Conservation (phyloP, 768 basidiomycete species). For the Termitomyces bulborhizus region DNA sequence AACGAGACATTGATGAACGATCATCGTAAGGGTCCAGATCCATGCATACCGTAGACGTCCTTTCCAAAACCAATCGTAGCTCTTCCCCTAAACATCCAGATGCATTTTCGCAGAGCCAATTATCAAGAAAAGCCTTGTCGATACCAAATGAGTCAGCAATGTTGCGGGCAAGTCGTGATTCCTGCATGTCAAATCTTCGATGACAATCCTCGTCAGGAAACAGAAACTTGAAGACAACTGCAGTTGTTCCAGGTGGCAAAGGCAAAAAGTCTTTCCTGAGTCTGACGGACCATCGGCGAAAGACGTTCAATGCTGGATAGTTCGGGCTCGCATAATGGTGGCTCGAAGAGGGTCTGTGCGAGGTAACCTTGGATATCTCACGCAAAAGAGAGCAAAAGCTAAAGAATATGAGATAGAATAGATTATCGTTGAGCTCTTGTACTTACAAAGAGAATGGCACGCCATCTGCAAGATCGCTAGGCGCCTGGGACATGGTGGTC, state of each 20-base stretch:
- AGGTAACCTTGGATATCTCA: conserved; percentile 32
- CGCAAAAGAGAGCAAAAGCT: conserved; percentile 48
- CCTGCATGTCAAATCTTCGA: conserved; percentile 71
- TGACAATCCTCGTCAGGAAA: conserved; percentile 77
- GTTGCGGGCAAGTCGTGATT: conserved; percentile 46
- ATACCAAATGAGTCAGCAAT: conserved; percentile 46
- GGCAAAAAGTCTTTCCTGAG: conserved; percentile 39
- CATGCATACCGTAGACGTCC: conserved; percentile 31
- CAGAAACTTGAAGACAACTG: conserved; percentile 64
- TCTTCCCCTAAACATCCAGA: conserved; percentile 72
- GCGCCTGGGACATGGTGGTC: conserved; percentile 9
- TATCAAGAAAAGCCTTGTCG: conserved; percentile 20
- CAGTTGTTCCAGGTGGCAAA: conserved; percentile 47
- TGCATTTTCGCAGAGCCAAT: conserved; percentile 35
- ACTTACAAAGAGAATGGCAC: conserved; percentile 25
- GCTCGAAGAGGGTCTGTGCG: conserved; percentile 20
- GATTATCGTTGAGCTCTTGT: neutral
- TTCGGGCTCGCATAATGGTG: conserved; percentile 12
- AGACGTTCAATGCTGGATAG: conserved; percentile 34
- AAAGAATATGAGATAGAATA: conserved; percentile 1
- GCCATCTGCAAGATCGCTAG: conserved; percentile 9
- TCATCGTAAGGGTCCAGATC: neutral
- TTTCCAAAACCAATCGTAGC: conserved; percentile 39
- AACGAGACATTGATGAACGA: neutral
- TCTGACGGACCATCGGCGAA: conserved; percentile 36